Percentiles rank a stretch among this genome's conserved stretches.
Conservation (phyloP, 805 yeast species). For the Ascoidea tarda region DNA sequence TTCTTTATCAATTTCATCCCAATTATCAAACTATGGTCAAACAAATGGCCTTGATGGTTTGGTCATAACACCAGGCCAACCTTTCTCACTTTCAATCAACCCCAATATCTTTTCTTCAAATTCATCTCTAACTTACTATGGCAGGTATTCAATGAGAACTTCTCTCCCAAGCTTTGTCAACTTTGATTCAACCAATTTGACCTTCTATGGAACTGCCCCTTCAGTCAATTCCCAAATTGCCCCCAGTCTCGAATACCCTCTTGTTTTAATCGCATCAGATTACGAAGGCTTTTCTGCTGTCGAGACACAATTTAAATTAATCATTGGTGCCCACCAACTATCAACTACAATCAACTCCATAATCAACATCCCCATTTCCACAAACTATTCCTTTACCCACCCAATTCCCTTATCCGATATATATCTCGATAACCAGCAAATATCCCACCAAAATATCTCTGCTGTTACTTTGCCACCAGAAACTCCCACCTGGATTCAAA, state of each 20-base stretch:
- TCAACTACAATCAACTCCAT: conserved; percentile 49
- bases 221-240: conserved; percentile 76
- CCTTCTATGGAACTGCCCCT: conserved; percentile 83
- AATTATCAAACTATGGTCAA: conserved; percentile 49
- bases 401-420: conserved; percentile 41
- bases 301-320: conserved; percentile 51
- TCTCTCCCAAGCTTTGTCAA: conserved; percentile 86
- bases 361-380: conserved; percentile 52
- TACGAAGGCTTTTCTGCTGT: conserved; percentile 61
- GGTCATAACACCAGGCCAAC: conserved; percentile 56
- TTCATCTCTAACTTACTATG: conserved; percentile 55
- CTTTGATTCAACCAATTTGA: conserved; percentile 46
- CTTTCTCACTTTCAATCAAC: conserved; percentile 53
- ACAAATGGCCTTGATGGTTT: conserved; percentile 69
- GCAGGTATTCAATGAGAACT: conserved; percentile 66
- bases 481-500: conserved; percentile 48
- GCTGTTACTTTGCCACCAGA: conserved; percentile 27
- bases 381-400: conserved; percentile 36
- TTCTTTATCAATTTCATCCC: conserved; percentile 29
- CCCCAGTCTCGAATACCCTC: conserved; percentile 60
- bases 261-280: conserved; percentile 71
- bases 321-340: conserved; percentile 82
- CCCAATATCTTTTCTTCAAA: conserved; percentile 39
- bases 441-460: conserved; percentile 39
- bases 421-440: conserved; percentile 42